These are phyloP conservation scores for Fusarium haematococcum DNA, from an alignment of 2,329 filamentous ascomycete genomes.

Conservation along the genomic window DNA sequence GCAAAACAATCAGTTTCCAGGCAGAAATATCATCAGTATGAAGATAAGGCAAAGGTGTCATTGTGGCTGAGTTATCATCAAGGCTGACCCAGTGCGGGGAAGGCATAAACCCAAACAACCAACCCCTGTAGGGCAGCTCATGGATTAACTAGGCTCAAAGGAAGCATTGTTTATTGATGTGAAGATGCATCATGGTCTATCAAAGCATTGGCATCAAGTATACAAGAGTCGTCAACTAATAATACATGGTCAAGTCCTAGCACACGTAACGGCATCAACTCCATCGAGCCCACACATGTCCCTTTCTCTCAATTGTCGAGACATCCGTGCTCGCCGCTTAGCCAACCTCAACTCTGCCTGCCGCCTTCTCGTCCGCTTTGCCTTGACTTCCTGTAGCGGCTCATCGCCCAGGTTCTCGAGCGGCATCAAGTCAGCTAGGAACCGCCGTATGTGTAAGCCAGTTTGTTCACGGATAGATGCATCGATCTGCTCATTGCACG, in stretches of 20 bases:
- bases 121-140: constrained; percentile 14
- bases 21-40: not conserved
- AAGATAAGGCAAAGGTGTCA: not conserved
- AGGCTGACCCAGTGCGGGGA: constrained; percentile 26
- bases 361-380: constrained; percentile 45
- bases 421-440: constrained; percentile 65
- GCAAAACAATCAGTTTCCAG: not conserved
- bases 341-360: constrained; percentile 50
- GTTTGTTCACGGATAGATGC: constrained; percentile 63
- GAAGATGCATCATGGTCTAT: constrained; percentile 3
- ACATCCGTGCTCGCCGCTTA: constrained; percentile 52
- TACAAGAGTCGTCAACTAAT: constrained; percentile 7
- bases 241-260: constrained; percentile 2
- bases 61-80: not conserved
- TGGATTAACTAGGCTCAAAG: not conserved
- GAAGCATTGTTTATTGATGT: not conserved
- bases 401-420: constrained; percentile 60
- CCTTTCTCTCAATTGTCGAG: constrained; percentile 44
- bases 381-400: constrained; percentile 37
- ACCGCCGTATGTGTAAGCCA: constrained; percentile 64
- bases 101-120: constrained; percentile 8
- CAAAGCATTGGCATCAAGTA: constrained; percentile 1
- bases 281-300: constrained; percentile 1
- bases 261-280: not conserved
- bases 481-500: constrained; percentile 66